Evolutionary conservation across 768 basidiomycete species (phyloP), one percentile per base, ranked within the genome.

Genomic region (Amanita brunnescens): DNA sequence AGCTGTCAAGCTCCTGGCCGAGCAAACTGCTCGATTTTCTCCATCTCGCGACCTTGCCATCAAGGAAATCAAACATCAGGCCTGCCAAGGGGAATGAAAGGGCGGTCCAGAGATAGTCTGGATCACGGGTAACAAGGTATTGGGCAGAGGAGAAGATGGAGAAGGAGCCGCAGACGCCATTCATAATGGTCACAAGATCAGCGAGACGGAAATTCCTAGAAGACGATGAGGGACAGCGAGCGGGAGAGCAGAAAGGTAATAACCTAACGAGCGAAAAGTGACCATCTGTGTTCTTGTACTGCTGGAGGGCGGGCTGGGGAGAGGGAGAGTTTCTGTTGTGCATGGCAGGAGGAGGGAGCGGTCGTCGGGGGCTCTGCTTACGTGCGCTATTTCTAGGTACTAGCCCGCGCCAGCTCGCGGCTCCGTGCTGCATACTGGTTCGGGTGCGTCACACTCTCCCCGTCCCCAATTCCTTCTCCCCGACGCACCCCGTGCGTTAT

Each of bases 191-290:
- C 60, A 99, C 92, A 47, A 96, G 78, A 73, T 99, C 96, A 57
- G 96, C 96, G 23, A 98, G 80, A 48, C 94, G 90, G 65, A 99
- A 99, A 68, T 97, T 98, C 59, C 96, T 96, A 60, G 16, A 56
- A 41, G 5, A 44, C 2, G n/a, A 32, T 12, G 21, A 18, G 9
- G 16, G 40, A 43, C 4, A 48, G 38, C 24, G 21, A 54, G 51
- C 47, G 37, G 40, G 35, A 57, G 47, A 59, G 56, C 46, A 55
- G 47, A 55, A 66, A 29, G 26, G 26, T 29, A 29, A 29, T 29
- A 63, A 94, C 95, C 95, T 85, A 67, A 98, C 96, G 49, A 99
- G 82, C 18, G 91, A 93, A 69, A 99, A 99, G 70, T 99, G 96
- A 18, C 96, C 92, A 53, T 93, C 85, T 20, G 88, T 86, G 56